Evolutionary conservation across 2,329 filamentous ascomycete species (phyloP).

Genomic region (Colletotrichum gigasporum): DNA sequence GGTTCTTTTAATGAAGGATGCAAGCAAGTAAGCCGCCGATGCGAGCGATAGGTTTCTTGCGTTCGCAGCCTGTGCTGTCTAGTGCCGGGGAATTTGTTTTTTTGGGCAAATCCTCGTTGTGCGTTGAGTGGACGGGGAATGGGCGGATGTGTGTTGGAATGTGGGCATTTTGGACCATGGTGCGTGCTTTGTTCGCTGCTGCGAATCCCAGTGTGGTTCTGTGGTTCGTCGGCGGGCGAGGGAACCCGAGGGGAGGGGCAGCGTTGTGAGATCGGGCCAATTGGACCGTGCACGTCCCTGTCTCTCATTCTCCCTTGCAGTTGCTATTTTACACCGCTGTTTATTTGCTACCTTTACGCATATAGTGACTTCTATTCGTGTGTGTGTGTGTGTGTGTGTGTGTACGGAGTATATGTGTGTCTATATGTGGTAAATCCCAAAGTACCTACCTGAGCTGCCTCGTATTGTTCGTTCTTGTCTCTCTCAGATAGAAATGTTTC

Average conservation of each 20-base stretch:
- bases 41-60: slow-evolving; percentile 8
- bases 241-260: too few relatives aligned
- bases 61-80: neutral
- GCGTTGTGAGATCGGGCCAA: too few relatives aligned
- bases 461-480: neutral
- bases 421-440: too few relatives aligned
- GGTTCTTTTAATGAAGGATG: neutral
- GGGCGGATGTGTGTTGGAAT: neutral
- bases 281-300: too few relatives aligned
- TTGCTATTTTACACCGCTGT: too few relatives aligned
- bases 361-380: too few relatives aligned
- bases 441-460: neutral
- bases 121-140: slow-evolving; percentile 22
- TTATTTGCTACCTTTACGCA: too few relatives aligned
- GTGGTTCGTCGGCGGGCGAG: neutral
- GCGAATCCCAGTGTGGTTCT: neutral
- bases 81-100: slow-evolving; percentile 12
- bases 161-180: neutral
- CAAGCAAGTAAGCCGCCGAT: neutral
- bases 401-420: too few relatives aligned
- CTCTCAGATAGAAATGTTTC: neutral
- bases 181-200: neutral
- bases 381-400: too few relatives aligned
- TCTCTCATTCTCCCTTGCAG: too few relatives aligned
- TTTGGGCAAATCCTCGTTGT: neutral